A percentile compares a stretch with the other conserved stretches of the same genome.
phyloP scores from a whole-genome alignment of 208 protist genomes.

The Acanthamoeba healyi region DNA sequence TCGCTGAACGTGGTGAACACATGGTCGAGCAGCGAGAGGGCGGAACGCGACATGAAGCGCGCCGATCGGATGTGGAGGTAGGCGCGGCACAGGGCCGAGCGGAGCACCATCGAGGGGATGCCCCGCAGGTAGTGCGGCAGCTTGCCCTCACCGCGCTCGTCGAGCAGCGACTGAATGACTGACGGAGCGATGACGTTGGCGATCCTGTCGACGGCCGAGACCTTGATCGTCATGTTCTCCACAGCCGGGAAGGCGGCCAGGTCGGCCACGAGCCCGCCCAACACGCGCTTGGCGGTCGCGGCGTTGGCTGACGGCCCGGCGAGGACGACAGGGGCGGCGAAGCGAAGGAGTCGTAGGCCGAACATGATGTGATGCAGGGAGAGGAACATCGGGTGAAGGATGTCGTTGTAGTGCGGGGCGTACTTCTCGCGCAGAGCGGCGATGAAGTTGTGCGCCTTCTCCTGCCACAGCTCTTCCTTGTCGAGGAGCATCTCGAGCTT shows the following conservation, averaged over 20 bases:
- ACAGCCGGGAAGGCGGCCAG: slow-evolving; percentile 44
- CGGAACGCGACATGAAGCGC: slow-evolving; percentile 32
- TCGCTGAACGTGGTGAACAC: slow-evolving; percentile 60
- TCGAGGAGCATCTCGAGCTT: slow-evolving; percentile 31
- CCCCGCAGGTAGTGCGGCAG: slow-evolving; percentile 23
- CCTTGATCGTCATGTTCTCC: not conserved
- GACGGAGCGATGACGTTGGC: not conserved
- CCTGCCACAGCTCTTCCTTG: slow-evolving; percentile 73
- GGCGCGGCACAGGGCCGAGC: slow-evolving; percentile 39
- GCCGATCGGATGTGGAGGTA: slow-evolving; percentile 54
- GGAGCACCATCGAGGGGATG: slow-evolving; percentile 69
- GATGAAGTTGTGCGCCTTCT: slow-evolving; percentile 75
- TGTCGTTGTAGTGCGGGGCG: slow-evolving; percentile 68
- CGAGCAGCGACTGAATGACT: slow-evolving; percentile 25
- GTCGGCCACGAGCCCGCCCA: slow-evolving; percentile 40
- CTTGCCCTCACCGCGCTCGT: not conserved
- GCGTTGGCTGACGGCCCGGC: not conserved
- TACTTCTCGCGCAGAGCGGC: slow-evolving; percentile 40
- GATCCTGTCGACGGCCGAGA: not conserved
- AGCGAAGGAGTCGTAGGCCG: slow-evolving; percentile 69
- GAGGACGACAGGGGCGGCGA: not conserved
- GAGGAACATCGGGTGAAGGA: slow-evolving; percentile 42
- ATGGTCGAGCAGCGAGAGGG: slow-evolving; percentile 42
- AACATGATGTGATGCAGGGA: slow-evolving; percentile 68
- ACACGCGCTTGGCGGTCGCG: not conserved